phyloP scores from a whole-genome alignment of 2,329 filamentous ascomycete species.

The Cladophialophora chaetospira region DNA sequence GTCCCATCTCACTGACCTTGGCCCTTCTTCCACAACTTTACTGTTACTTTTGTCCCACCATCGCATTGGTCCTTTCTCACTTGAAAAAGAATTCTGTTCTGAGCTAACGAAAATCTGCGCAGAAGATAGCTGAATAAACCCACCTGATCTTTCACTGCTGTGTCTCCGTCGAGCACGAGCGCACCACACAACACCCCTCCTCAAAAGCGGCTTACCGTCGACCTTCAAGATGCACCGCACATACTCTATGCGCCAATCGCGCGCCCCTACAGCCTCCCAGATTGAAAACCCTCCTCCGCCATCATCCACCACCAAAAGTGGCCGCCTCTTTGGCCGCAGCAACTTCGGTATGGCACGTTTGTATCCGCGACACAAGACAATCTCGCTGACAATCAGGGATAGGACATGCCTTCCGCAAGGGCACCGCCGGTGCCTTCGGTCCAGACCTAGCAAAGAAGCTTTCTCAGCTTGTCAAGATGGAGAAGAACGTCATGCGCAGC shows the following conservation, averaged over 20 bases:
- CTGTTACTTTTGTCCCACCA: too few relatives aligned
- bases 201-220: background rate
- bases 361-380: background rate
- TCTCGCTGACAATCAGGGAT: conserved; percentile 20
- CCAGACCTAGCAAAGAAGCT: conserved; percentile 97
- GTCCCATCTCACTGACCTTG: conserved; percentile 2
- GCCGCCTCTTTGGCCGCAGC: conserved; percentile 82
- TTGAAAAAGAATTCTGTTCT: too few relatives aligned
- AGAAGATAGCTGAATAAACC: background rate
- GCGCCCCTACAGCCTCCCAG: conserved; percentile 91
- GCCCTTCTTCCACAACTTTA: background rate
- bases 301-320: conserved; percentile 84
- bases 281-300: conserved; percentile 92
- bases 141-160: background rate
- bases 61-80: too few relatives aligned
- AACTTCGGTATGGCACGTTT: conserved; percentile 70
- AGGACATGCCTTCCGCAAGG: conserved; percentile 65
- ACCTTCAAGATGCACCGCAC: conserved; percentile 81
- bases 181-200: background rate
- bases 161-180: conserved; percentile 4
- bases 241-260: conserved; percentile 96
- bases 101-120: background rate
- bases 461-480: conserved; percentile 98
- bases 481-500: conserved; percentile 99
- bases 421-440: conserved; percentile 57